Conservation (phyloP, 768 basidiomycete species). For the Termitomyces sp. region DNA sequence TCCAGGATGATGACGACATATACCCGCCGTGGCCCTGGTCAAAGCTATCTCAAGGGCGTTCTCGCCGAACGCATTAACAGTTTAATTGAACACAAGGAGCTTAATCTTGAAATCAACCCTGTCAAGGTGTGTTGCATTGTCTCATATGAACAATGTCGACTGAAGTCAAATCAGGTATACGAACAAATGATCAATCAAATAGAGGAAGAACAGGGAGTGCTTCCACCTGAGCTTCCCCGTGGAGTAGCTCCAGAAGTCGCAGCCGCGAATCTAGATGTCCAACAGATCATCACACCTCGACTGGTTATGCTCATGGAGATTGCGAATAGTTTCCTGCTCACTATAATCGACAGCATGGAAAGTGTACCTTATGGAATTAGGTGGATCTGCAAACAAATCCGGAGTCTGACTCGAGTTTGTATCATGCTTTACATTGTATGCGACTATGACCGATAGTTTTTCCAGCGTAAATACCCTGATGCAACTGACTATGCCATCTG, state of each 20-base stretch:
- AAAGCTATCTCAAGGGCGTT: conserved; percentile 97
- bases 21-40: conserved; percentile 96
- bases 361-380: conserved; percentile 98
- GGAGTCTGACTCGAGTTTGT: conserved; percentile 89
- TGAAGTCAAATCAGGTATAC: conserved; percentile 65
- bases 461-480: conserved; percentile 95
- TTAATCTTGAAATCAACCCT: conserved; percentile 98
- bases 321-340: conserved; percentile 94
- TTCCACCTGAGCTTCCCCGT: conserved; percentile 88
- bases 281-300: conserved; percentile 95
- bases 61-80: conserved; percentile 98
- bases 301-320: conserved; percentile 99
- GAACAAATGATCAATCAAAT: conserved; percentile 99
- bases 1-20: conserved; percentile 99
- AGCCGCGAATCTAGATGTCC: conserved; percentile 90
- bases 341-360: conserved; percentile 98
- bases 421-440: neutral
- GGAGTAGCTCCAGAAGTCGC: conserved; percentile 95
- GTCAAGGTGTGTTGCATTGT: conserved; percentile 65
- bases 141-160: neutral
- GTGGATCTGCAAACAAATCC: conserved; percentile 99
- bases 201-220: conserved; percentile 91
- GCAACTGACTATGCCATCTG: conserved; percentile 98
- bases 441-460: conserved; percentile 1
- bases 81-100: conserved; percentile 98